Base-by-base conservation (phyloP, 176 grass and related monocot genomes). In the Cocos nucifera region DNA sequence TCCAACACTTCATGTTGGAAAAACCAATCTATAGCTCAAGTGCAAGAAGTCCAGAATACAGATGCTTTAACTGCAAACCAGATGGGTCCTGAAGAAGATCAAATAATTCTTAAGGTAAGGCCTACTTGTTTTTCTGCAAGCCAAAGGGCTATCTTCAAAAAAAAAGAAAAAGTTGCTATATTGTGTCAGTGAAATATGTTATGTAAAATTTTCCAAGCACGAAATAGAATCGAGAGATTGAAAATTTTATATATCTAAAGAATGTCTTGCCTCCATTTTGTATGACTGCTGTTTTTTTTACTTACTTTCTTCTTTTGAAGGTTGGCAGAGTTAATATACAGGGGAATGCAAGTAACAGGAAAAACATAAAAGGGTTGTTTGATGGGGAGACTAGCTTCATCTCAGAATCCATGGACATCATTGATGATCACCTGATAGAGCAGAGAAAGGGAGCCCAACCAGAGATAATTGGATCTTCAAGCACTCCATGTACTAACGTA, bases 371-470 rank as follows among this genome's bases (percentile, higher is more conserved):
- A 59, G 30, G 48, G 65, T 66, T 83, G 54, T 83, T 87, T 52
- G 26, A 62, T 58, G 24, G 69, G 25, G 88, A 87, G 77, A 84
- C 83, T 75, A 95, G 91, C 77, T 95, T 75, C 68, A 84, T 95
- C 79, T 90, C 91, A 74, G 91, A 95, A 72, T 95, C 91, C 4
- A 83, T 82, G 22, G 61, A 81, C 56, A 65, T 59, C 61, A 71
- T 60, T 15, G 55, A 78, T 28, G 66, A 60, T 12, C 67, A 69
- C 56, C 61, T 49, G 65, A 62, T 75, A 62, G 20, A 71, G 61
- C 71, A 64, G 67, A 67, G 58, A 74, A 60, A 22, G 52, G 69
- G 69, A 58, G 71, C 76, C 28, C 44, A 49, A 26, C 73, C 62
- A 78, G 86, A 90, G 67, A 82, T 82, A 73, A 74, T 72, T 30